phyloP scores from a whole-genome alignment of 2,329 filamentous ascomycete species.

The Mariannaea sp. region DNA sequence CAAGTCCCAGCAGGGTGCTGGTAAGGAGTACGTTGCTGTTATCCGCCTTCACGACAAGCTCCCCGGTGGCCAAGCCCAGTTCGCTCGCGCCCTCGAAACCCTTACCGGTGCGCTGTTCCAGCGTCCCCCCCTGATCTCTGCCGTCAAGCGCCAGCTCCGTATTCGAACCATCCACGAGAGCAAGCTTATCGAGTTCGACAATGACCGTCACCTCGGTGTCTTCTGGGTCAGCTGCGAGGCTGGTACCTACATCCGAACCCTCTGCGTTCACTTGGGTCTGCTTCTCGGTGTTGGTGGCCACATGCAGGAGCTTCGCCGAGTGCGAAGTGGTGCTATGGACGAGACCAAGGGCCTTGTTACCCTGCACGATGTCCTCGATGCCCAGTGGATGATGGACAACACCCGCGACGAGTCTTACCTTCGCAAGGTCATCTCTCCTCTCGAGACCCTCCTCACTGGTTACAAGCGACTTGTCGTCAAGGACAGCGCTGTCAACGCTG shows the following conservation, averaged over 20 bases:
- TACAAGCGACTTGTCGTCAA: constrained; percentile 99
- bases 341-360: constrained; percentile 89
- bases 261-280: constrained; percentile 89
- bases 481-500: constrained; percentile 81
- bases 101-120: constrained; percentile 92
- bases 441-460: constrained; percentile 87
- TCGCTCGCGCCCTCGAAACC: constrained; percentile 91
- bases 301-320: constrained; percentile 97
- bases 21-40: constrained; percentile 98
- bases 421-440: constrained; percentile 85
- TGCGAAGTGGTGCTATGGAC: constrained; percentile 92
- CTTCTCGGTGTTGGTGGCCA: constrained; percentile 83
- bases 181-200: constrained; percentile 97
- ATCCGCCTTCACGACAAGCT: constrained; percentile 95
- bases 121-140: constrained; percentile 93
- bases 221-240: constrained; percentile 99
- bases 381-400: constrained; percentile 96
- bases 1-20: constrained; percentile 97
- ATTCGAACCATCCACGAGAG: constrained; percentile 98
- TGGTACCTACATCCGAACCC: constrained; percentile 97
- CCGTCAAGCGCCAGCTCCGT: constrained; percentile 97
- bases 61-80: constrained; percentile 89
- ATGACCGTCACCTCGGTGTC: constrained; percentile 93
- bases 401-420: constrained; percentile 92
- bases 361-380: constrained; percentile 84